Base-by-base conservation (phyloP, 768 basidiomycete genomes). In the Chiua virens region DNA sequence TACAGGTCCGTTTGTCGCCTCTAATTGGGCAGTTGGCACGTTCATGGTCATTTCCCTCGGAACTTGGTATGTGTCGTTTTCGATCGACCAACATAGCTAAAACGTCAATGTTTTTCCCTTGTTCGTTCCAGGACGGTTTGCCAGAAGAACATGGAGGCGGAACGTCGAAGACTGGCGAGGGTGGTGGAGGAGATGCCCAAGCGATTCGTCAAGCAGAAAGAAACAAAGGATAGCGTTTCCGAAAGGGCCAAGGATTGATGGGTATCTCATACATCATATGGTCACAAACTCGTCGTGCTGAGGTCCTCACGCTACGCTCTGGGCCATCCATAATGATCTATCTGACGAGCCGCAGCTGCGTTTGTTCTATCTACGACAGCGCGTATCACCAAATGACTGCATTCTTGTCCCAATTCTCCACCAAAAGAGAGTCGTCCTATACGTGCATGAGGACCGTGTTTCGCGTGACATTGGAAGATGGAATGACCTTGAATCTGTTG, bases 1-100 rank as follows among this genome's bases (percentile, higher is more conserved):
- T 5, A 36, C 45, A 56, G 89, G 75, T 28, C 76, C 82, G 1
- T 75, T 87, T 50, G 75, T 81, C 35, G 89, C 87, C 34, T 85
- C 80, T 3, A 82, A 89, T 63, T 92, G 90, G 90, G 88, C 86
- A 14, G 76, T 89, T 18, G 87, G 81, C 7, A 84, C 89, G 2
- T 92, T 89, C 60, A 70, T 81, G 55, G 54, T 84, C 20, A 75
- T 91, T 36, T 86, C 89, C 4, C 47, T 83, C 3, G 82, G 82
- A 41, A 82, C 85, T 21, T 91, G 85, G 89, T 90, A 55, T 53
- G 82, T 75, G 38, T 32, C 28, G 28, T 11, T 30, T 30, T 34
- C 28, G 23, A 43, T 45, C 20, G 46, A 46, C n/a, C 4, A 7
- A 30, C 44, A 5, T 45, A 27, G 39, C 58, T 61, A 15, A 34